A percentile compares a stretch with the other conserved stretches of the same genome.
phyloP scores from a whole-genome alignment of 2,329 filamentous ascomycete genomes.

The Alternaria atra region DNA sequence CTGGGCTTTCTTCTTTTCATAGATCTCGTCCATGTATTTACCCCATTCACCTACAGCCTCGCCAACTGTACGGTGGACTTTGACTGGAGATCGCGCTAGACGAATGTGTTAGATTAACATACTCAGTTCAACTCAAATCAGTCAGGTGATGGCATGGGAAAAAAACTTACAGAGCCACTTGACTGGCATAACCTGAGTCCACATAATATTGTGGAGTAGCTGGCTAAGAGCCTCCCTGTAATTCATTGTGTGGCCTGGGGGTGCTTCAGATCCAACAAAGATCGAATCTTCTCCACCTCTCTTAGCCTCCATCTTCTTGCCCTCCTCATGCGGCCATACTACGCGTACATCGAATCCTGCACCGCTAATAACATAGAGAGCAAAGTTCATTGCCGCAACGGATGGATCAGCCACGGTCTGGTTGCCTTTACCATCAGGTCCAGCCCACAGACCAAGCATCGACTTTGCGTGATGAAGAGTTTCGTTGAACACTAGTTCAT shows the following conservation, averaged over 20 bases:
- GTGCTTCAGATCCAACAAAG: slow-evolving; percentile 42
- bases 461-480: slow-evolving; percentile 67
- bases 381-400: slow-evolving; percentile 71
- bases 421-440: slow-evolving; percentile 33
- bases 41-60: slow-evolving; percentile 70
- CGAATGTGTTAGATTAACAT: slow-evolving; percentile 5
- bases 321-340: slow-evolving; percentile 66
- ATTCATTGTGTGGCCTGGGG: slow-evolving; percentile 61
- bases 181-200: slow-evolving; percentile 67
- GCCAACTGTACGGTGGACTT: slow-evolving; percentile 61
- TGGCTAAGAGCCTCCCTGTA: slow-evolving; percentile 70
- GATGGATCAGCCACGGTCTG: slow-evolving; percentile 66
- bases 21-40: slow-evolving; percentile 74
- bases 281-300: slow-evolving; percentile 39
- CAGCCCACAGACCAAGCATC: slow-evolving; percentile 44
- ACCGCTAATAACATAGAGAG: slow-evolving; percentile 68
- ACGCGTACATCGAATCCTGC: slow-evolving; percentile 75
- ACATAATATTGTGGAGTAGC: slow-evolving; percentile 70
- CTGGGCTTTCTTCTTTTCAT: slow-evolving; percentile 67
- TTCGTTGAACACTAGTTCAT: slow-evolving; percentile 71
- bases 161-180: slow-evolving; percentile 62
- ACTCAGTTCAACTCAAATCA: too few species aligned
- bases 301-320: slow-evolving; percentile 46
- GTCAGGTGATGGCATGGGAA: not conserved
- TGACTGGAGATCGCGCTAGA: slow-evolving; percentile 50